Evolutionary conservation across 129 eudicot species (phyloP), one percentile per base, ranked within the genome.

Genomic region (Lactuca saligna): DNA sequence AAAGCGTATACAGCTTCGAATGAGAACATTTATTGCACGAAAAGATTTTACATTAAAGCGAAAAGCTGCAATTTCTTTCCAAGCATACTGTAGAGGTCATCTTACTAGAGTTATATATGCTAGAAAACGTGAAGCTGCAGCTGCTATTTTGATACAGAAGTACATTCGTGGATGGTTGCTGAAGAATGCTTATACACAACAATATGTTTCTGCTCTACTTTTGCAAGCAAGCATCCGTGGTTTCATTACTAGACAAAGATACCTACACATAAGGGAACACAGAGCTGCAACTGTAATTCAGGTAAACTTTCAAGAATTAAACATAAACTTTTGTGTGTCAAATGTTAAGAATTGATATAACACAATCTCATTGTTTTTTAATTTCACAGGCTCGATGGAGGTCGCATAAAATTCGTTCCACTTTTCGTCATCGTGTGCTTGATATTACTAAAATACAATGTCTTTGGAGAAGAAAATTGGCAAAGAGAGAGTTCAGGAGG

Each of bases 81-180:
- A 93, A 85, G 80, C 99, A 77, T 89, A 81, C 64, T 89, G 95
- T 81, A 80, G 99, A 89, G 99, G 99, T 93, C 75, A 82, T 76
- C 86, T 89, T 75, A 85, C 88, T 72, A 85, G 92, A 53, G 75
- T 64, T 72, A 71, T 77, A 33, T 93, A 81, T 74, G 71, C 87
- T 74, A 70, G 77, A 59, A 77, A 66, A 77, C 80, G 90, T 46
- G 88, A 89, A 69, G 73, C 75, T 29, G 85, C 86, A 10, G 95
- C 95, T 57, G 91, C 93, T 71, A 54, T 78, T 66, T 33, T 37
- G 54, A 83, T 93, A 46, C 99, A 93, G 76, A 93, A 81, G 77
- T 83, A 78, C 70, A 80, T 66, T 20, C 86, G 97, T 57, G 75
- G 85, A 75, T 93, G 95, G 92, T 75, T 82, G 44, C 65, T 82